These are phyloP conservation scores for Pleoardoris graminearum DNA, from an alignment of 2,329 filamentous ascomycete species.

Conservation along the genomic window DNA sequence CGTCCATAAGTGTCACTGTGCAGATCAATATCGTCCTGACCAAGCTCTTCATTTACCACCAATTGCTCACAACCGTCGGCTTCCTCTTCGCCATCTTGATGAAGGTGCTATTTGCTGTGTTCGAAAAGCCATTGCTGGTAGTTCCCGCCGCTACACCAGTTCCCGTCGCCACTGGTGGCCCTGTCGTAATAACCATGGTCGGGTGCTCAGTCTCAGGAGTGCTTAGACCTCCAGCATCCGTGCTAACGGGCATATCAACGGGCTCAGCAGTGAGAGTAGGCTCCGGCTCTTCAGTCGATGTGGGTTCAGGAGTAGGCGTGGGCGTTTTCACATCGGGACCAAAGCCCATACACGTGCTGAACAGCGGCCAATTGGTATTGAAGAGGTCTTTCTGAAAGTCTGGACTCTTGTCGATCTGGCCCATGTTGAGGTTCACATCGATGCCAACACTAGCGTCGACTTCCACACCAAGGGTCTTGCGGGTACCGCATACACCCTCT, in stretches of 20 bases:
- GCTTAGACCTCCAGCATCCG: conserved; percentile 1
- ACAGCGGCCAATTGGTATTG: conserved; percentile 25
- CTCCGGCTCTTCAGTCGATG: conserved; percentile 7
- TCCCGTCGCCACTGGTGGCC: conserved; percentile 12
- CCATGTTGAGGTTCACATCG: conserved; percentile 27
- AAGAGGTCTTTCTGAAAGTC: conserved; percentile 22
- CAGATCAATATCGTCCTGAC: neutral
- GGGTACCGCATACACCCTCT: conserved; percentile 21
- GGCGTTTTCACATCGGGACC: conserved; percentile 18
- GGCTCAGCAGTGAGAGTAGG: neutral
- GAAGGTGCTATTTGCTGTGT: conserved; percentile 20
- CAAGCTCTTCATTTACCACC: neutral
- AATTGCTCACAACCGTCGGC: conserved; percentile 11
- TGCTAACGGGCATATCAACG: conserved; percentile 6
- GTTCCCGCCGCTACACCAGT: conserved; percentile 13
- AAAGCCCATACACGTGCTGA: conserved; percentile 23
- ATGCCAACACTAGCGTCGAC: conserved; percentile 23
- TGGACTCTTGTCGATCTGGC: conserved; percentile 22
- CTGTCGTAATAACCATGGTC: conserved; percentile 7
- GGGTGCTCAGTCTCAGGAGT: conserved; percentile 4
- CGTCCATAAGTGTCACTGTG: no score
- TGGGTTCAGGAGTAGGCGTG: conserved; percentile 15
- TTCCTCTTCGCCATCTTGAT: conserved; percentile 16
- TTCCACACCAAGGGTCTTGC: conserved; percentile 23
- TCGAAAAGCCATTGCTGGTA: conserved; percentile 13